Percentiles rank a stretch among this genome's conserved stretches.
These are phyloP conservation scores for Penicillium aurantiogriseum DNA, from an alignment of 2,329 filamentous ascomycete species.

Conservation along the genomic window DNA sequence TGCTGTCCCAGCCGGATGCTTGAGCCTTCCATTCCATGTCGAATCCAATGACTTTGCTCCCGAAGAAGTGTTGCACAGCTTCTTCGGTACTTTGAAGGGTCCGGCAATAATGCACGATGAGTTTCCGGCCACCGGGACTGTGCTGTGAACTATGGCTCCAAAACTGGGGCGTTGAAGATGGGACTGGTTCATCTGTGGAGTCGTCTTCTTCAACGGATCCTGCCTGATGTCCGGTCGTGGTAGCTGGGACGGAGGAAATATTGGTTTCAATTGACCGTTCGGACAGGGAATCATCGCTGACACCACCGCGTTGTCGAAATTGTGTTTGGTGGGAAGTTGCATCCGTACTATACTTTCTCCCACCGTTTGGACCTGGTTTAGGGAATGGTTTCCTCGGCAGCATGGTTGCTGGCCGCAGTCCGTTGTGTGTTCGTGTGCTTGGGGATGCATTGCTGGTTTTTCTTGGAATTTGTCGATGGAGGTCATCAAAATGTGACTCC, in stretches of 20 bases:
- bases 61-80: constrained; percentile 63
- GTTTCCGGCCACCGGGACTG: constrained; percentile 50
- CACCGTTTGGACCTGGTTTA: neutral
- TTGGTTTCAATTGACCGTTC: neutral
- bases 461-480: neutral
- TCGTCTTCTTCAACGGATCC: neutral
- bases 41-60: constrained; percentile 74
- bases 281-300: neutral
- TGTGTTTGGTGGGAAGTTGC: neutral
- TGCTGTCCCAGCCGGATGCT: constrained; percentile 47
- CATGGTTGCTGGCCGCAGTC: neutral
- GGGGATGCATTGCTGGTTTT: neutral
- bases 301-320: neutral
- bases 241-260: neutral
- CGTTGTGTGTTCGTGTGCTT: neutral
- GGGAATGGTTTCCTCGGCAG: neutral
- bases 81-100: constrained; percentile 65
- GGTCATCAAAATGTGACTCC: neutral
- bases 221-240: neutral
- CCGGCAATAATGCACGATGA: constrained; percentile 76
- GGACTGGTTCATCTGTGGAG: neutral
- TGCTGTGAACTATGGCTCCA: constrained; percentile 46
- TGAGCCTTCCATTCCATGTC: constrained; percentile 79
- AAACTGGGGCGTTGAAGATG: constrained; percentile 20
- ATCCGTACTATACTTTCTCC: constrained; percentile 10